Conservation (phyloP, 1,284 basidiomycete genomes). For the Papiliotrema flavescens region DNA sequence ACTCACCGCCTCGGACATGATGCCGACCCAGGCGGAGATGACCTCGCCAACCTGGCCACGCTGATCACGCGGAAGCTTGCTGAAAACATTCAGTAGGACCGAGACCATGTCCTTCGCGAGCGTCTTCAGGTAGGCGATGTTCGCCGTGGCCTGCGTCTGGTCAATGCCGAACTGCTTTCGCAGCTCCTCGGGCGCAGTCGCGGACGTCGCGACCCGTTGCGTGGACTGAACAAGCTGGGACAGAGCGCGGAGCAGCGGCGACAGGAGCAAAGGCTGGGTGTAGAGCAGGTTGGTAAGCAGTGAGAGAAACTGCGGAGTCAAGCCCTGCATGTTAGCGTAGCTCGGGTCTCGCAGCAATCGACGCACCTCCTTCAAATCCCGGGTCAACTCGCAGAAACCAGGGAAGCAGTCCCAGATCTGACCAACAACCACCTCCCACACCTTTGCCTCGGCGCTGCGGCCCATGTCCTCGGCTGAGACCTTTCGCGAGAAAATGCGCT, state of each 20-base stretch:
- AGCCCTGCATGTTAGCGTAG: slow-evolving; percentile 53
- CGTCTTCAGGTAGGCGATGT: slow-evolving; percentile 68
- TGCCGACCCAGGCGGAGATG: slow-evolving; percentile 77
- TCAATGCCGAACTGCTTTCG: slow-evolving; percentile 54
- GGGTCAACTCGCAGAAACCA: slow-evolving; percentile 69
- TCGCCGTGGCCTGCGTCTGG: slow-evolving; percentile 61
- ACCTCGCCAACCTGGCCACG: slow-evolving; percentile 84
- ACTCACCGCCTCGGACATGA: slow-evolving; percentile 67
- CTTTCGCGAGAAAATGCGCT: slow-evolving; percentile 85
- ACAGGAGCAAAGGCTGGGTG: slow-evolving; percentile 76
- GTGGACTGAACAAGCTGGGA: slow-evolving; percentile 70
- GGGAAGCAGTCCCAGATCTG: slow-evolving; percentile 79
- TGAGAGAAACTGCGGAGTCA: slow-evolving; percentile 72
- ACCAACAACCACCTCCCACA: slow-evolving; percentile 86
- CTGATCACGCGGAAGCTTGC: slow-evolving; percentile 70
- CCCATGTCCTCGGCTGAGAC: slow-evolving; percentile 66
- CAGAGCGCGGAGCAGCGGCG: slow-evolving; percentile 75
- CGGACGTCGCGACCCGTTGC: slow-evolving; percentile 51
- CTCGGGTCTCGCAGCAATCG: slow-evolving; percentile 3
- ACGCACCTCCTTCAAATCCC: slow-evolving; percentile 61
- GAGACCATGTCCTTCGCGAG: slow-evolving; percentile 90
- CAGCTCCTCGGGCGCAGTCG: slow-evolving; percentile 52
- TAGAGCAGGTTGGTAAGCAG: slow-evolving; percentile 90
- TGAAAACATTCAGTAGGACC: slow-evolving; percentile 95
- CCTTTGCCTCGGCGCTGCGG: slow-evolving; percentile 78